phyloP scores from a whole-genome alignment of 2,329 filamentous ascomycete genomes.

The Colletotrichum tofieldiae region DNA sequence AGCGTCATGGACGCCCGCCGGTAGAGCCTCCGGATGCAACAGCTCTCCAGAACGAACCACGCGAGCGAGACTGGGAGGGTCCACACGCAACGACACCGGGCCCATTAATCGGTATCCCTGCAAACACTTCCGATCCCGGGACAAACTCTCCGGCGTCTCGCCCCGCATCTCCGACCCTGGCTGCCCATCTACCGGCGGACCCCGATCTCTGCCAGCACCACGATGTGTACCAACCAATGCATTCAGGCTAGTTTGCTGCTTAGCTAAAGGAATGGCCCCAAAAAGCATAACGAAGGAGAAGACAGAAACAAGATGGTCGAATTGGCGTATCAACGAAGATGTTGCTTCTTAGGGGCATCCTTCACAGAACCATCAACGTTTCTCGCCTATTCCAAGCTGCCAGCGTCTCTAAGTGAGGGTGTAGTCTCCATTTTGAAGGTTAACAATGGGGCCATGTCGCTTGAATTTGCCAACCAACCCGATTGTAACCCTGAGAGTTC shows the following conservation, averaged over 20 bases:
- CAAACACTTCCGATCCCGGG: neutral
- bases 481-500: no score
- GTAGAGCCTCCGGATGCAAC: neutral
- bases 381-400: neutral
- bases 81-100: neutral
- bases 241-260: neutral
- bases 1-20: neutral
- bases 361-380: neutral
- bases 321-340: neutral
- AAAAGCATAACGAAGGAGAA: neutral
- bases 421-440: neutral
- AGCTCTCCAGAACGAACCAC: neutral
- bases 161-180: neutral
- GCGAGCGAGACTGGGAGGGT: neutral
- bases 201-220: neutral
- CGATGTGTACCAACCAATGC: neutral
- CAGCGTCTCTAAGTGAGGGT: neutral
- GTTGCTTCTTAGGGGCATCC: neutral
- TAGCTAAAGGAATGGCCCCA: neutral
- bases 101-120: neutral
- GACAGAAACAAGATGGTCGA: neutral
- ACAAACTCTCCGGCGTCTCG: neutral
- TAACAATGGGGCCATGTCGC: neutral
- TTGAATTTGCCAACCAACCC: neutral
- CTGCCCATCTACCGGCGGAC: neutral